Evolutionary conservation across 345 rosid genomes (phyloP), one percentile per base, ranked within the genome.

Genomic region (Streptanthus diversifolius): DNA sequence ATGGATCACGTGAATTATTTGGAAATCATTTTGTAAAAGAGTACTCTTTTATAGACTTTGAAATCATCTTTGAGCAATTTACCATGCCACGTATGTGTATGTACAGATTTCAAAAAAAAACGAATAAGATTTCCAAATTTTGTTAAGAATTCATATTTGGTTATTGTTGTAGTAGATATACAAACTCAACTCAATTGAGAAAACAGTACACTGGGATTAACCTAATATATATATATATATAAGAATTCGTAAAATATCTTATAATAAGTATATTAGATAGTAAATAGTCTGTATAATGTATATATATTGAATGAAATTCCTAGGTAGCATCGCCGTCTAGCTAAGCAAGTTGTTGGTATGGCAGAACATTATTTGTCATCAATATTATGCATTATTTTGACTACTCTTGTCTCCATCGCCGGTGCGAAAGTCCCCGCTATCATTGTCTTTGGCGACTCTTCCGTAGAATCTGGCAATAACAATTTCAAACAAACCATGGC

Each of bases 391-490:
- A 72, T 67, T 27, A 41, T 72, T 18, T 49, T 70, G 18, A 63
- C 68, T 30, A 47, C 67, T 43, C 32, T 66, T 56, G 15, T 79
- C 67, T 63, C 63, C 30, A 18, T 52, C 25, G 24, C 78, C 45
- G 66, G 68, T 30, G 85, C 82, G 22, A 74, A 77, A 65, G 77
- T 82, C 39, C 86, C 90, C 14, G 90, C 88, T 36, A 51, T 84
- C 55, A 84, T 87, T 17, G 90, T 84, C 74, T 87, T 87, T 27
- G 90, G 90, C 12, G 92, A 85, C 77, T 87, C 92, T 9, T 78
- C 88, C 8, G 88, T 85, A 3, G 90, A 87, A 51, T 79, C 88
- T 5, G 88, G 89, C 18, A 85, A 87, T 77, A 85, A 87, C 79
- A 84, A 87, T 75, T 77, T 60, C 78, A 79, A 85, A 35, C 72